A percentile compares a stretch with the other conserved stretches of the same genome.
These are phyloP conservation scores for Pichia sp. DNA, from an alignment of 1,139 yeast genomes.

Conservation along the genomic window DNA sequence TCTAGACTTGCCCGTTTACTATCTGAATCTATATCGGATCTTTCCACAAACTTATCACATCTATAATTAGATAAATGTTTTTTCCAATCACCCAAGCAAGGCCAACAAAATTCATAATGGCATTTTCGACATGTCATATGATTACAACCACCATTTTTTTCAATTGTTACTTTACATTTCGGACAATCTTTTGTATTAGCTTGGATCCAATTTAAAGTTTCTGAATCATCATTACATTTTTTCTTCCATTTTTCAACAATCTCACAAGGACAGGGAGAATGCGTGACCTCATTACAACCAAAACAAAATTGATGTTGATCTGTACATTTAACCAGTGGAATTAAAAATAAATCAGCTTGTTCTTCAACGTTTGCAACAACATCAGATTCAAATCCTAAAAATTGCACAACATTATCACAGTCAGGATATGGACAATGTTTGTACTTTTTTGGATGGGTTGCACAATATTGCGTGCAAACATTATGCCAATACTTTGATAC, in stretches of 20 bases:
- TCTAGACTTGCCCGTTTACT: constrained; percentile 32
- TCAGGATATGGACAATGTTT: constrained; percentile 89
- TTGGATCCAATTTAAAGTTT: constrained; percentile 84
- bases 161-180: constrained; percentile 48
- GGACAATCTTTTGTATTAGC: constrained; percentile 86
- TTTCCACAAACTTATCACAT: constrained; percentile 52
- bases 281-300: constrained; percentile 67
- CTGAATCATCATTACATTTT: constrained; percentile 82
- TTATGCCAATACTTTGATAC: constrained; percentile 24
- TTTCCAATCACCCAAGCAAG: constrained; percentile 74
- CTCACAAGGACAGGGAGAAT: constrained; percentile 76
- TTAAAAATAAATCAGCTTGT: constrained; percentile 30
- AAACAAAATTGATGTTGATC: constrained; percentile 74
- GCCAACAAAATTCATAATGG: constrained; percentile 84
- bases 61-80: constrained; percentile 64
- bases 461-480: constrained; percentile 45
- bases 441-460: constrained; percentile 40
- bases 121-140: constrained; percentile 91
- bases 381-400: constrained; percentile 33
- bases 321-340: constrained; percentile 66
- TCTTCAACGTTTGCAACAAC: constrained; percentile 32
- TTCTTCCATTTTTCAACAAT: constrained; percentile 67
- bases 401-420: constrained; percentile 58
- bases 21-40: constrained; percentile 27
- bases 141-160: constrained; percentile 88